phyloP scores from a whole-genome alignment of 768 basidiomycete genomes.

The Suillus spraguei region DNA sequence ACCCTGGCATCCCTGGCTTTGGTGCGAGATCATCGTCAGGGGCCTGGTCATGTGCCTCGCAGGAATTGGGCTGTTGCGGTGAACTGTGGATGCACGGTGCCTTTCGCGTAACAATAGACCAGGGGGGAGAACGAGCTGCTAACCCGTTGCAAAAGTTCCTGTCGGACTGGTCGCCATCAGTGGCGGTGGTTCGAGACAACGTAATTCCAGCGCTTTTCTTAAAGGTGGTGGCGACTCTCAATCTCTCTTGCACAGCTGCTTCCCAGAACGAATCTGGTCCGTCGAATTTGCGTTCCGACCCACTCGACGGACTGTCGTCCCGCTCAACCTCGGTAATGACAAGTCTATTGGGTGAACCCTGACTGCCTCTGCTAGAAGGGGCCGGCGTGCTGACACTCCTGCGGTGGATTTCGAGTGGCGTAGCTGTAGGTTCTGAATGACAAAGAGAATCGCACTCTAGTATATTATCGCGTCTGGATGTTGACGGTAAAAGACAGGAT shows the following conservation, averaged over 20 bases:
- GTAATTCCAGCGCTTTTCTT: not conserved
- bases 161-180: not conserved
- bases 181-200: not conserved
- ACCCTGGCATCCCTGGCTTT: not conserved
- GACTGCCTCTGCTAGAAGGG: not conserved
- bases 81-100: not conserved
- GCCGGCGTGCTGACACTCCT: slow-evolving; percentile 1
- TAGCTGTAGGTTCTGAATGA: not conserved
- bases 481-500: not conserved
- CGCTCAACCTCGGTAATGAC: not conserved
- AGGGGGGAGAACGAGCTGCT: not conserved
- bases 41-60: not conserved
- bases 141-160: not conserved
- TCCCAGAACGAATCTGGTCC: not conserved
- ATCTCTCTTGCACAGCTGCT: not conserved
- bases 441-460: not conserved
- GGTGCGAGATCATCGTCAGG: not conserved
- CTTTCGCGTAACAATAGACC: not conserved
- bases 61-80: not conserved
- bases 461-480: not conserved
- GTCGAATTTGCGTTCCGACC: not conserved
- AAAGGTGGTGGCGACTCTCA: not conserved
- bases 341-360: not conserved
- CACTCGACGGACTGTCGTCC: not conserved
- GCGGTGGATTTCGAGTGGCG: not conserved